Conservation (phyloP, 139 green algal genomes). For the Chlorella sp. region DNA sequence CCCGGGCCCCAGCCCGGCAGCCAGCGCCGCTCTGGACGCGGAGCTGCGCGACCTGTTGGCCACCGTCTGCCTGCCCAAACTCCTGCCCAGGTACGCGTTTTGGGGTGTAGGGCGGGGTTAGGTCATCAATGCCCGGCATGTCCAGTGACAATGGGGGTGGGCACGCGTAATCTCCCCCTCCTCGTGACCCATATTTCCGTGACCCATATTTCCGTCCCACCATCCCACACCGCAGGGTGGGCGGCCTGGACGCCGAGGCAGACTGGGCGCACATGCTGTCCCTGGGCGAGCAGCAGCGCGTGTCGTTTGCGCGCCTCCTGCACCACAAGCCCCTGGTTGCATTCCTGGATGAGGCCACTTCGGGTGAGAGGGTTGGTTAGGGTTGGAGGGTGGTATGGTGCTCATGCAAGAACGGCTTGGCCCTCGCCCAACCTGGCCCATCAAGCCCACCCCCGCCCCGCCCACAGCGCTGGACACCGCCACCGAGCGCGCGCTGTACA, state of each 20-base stretch:
- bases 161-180: no score
- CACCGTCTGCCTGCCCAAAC: constrained; percentile 50
- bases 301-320: constrained; percentile 86
- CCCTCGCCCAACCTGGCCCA: background rate
- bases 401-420: background rate
- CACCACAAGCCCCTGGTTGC: constrained; percentile 63
- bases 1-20: background rate
- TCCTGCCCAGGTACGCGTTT: constrained; percentile 42
- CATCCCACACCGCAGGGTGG: constrained; percentile 35
- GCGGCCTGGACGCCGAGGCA: constrained; percentile 70
- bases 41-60: constrained; percentile 59
- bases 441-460: background rate
- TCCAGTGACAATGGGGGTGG: no score
- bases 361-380: constrained; percentile 1
- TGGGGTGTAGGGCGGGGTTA: background rate
- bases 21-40: constrained; percentile 42
- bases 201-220: no score
- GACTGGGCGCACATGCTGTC: constrained; percentile 72
- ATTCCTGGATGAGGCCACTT: constrained; percentile 82
- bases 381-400: no score
- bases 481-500: constrained; percentile 70
- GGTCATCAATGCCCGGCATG: no score
- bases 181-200: no score
- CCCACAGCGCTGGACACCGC: constrained; percentile 63
- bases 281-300: constrained; percentile 89